Conservation (phyloP, 768 basidiomycete genomes). For the Leucosporidium yakuticum region DNA sequence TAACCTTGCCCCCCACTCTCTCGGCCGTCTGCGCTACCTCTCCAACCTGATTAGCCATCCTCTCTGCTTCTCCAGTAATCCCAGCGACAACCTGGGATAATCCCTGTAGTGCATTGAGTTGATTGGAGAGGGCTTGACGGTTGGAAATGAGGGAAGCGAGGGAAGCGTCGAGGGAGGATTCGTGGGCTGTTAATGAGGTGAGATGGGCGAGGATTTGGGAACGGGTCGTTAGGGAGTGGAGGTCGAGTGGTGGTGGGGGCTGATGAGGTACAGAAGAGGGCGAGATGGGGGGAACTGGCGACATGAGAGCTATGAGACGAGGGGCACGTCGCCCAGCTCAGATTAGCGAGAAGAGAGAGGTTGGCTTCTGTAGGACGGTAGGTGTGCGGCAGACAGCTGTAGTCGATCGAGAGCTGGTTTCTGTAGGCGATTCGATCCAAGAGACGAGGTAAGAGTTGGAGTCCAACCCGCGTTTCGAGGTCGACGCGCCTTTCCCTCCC, state of each 20-base stretch:
- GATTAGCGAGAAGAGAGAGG: too few species aligned
- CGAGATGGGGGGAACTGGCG: too few species aligned
- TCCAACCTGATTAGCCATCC: conserved; percentile 13
- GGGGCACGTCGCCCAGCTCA: too few species aligned
- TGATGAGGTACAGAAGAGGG: too few species aligned
- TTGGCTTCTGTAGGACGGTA: too few species aligned
- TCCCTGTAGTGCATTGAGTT: conserved; percentile 18
- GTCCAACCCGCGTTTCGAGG: too few species aligned
- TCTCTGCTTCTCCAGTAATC: conserved; percentile 21
- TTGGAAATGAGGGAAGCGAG: conserved; percentile 18
- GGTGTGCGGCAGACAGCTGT: too few species aligned
- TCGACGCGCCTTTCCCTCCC: too few species aligned
- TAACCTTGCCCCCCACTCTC: conserved; percentile 84
- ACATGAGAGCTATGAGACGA: too few species aligned
- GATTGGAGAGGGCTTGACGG: not conserved
- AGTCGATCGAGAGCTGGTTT: too few species aligned
- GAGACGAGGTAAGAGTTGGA: too few species aligned
- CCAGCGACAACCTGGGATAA: conserved; percentile 16
- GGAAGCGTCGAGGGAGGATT: conserved; percentile 21
- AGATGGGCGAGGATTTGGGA: conserved; percentile 17
- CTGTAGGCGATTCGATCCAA: too few species aligned
- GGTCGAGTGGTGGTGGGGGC: conserved; percentile 9
- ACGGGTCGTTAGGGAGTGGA: conserved; percentile 13
- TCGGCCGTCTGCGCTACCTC: conserved; percentile 55
- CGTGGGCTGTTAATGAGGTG: conserved; percentile 3